Evolutionary conservation across 164 flowering plant genomes (phyloP).

Genomic region (Platanus orientalis): DNA sequence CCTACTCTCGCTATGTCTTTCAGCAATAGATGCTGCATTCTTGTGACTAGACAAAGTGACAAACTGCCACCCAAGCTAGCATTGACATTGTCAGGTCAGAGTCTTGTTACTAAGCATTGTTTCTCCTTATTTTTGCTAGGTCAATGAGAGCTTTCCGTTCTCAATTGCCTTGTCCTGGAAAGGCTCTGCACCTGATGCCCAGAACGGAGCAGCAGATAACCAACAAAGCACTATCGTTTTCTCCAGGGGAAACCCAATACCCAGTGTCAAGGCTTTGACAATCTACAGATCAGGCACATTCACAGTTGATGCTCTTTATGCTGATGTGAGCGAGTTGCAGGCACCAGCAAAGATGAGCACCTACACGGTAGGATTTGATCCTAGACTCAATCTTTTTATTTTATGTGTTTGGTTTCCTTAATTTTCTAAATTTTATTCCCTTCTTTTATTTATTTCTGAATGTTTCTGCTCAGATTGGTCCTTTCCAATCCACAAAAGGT

Average conservation of each 20-base stretch:
- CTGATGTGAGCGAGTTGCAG: slow-evolving; percentile 60
- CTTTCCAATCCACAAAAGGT: slow-evolving; percentile 68
- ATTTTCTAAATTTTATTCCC: background rate
- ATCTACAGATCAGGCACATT: slow-evolving; percentile 73
- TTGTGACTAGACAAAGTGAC: background rate
- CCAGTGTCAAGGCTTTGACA: slow-evolving; percentile 80
- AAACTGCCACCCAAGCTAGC: background rate
- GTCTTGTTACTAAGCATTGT: background rate
- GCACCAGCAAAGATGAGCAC: slow-evolving; percentile 71
- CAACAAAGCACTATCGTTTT: slow-evolving; percentile 68
- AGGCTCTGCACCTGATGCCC: slow-evolving; percentile 56
- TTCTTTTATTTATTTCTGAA: background rate
- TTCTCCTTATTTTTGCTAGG: slow-evolving; percentile 34
- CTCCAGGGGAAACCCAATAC: slow-evolving; percentile 77
- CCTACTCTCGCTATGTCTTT: no score
- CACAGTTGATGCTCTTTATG: slow-evolving; percentile 66
- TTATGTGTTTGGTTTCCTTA: background rate
- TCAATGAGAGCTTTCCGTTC: slow-evolving; percentile 73
- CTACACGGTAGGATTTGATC: slow-evolving; percentile 46
- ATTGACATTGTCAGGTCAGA: background rate
- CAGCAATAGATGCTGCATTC: background rate
- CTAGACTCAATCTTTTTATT: background rate
- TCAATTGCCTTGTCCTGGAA: slow-evolving; percentile 81
- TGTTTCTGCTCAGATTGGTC: slow-evolving; percentile 43
- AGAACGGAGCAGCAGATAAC: slow-evolving; percentile 54